Conservation (phyloP, 768 basidiomycete species). For the Sporobolomyces phaffii region DNA sequence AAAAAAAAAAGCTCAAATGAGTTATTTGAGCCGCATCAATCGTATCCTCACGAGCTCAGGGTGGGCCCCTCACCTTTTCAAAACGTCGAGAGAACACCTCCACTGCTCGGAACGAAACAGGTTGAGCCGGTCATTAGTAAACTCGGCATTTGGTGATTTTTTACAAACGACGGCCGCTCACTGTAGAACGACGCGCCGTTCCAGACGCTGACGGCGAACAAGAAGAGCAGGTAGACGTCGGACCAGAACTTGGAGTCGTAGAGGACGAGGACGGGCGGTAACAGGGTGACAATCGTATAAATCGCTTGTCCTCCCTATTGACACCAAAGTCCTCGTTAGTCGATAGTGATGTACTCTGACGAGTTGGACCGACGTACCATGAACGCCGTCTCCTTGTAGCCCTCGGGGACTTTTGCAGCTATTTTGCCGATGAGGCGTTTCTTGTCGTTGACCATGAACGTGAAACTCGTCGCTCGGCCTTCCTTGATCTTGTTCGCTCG, state of each 20-base stretch:
- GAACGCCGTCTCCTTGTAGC: constrained; percentile 26
- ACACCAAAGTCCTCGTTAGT: background rate
- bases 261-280: constrained; percentile 74
- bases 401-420: constrained; percentile 18
- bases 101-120: constrained; percentile 3
- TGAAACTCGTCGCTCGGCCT: constrained; percentile 81
- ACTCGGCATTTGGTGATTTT: too few species aligned
- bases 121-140: too few species aligned
- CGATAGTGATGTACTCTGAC: too few species aligned
- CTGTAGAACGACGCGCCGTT: constrained; percentile 59
- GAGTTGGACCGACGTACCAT: too few species aligned
- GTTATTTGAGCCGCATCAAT: too few species aligned
- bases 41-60: too few species aligned
- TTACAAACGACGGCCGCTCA: too few species aligned
- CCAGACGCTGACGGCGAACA: constrained; percentile 86
- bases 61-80: constrained; percentile 27
- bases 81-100: constrained; percentile 33
- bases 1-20: too few species aligned
- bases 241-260: constrained; percentile 77
- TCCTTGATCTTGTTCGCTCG: constrained; percentile 87
- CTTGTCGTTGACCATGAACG: constrained; percentile 50
- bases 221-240: constrained; percentile 65
- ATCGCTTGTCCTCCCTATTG: constrained; percentile 50
- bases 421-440: constrained; percentile 38
- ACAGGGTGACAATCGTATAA: constrained; percentile 76